A percentile compares a stretch with the other conserved stretches of the same genome.
These are phyloP conservation scores for Haplosporangium sp. DNA, from an alignment of 371 early-diverging fungal species.

Conservation along the genomic window DNA sequence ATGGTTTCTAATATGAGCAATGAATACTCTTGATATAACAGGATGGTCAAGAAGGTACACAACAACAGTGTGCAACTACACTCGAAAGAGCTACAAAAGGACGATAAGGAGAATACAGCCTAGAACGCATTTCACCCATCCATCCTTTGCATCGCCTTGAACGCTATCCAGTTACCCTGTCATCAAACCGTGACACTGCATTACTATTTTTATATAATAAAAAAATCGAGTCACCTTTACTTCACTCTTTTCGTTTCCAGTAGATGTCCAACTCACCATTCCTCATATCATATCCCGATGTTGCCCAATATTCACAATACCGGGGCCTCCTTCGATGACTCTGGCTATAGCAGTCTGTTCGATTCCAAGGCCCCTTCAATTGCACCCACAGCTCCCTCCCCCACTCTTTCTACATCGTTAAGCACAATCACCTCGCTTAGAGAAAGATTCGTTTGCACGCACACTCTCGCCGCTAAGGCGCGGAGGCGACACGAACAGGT, in stretches of 20 bases:
- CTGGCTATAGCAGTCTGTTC: slow-evolving; percentile 14
- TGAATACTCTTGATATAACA: background rate
- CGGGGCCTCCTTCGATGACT: slow-evolving; percentile 6
- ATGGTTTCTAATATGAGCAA: background rate
- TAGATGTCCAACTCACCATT: background rate
- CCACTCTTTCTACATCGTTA: background rate
- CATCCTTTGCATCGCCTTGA: background rate
- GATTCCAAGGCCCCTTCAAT: slow-evolving; percentile 21
- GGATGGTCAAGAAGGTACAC: slow-evolving; percentile 50
- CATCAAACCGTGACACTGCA: background rate
- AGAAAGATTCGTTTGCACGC: slow-evolving; percentile 28
- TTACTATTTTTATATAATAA: too few relatives aligned
- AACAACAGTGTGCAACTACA: slow-evolving; percentile 39
- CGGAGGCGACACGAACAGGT: slow-evolving; percentile 29
- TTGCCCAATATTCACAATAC: background rate
- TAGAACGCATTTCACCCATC: background rate
- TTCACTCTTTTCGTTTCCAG: background rate
- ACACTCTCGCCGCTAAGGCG: slow-evolving; percentile 8
- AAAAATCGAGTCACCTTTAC: too few relatives aligned
- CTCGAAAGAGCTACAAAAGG: slow-evolving; percentile 30
- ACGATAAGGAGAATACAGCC: slow-evolving; percentile 21
- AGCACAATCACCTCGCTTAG: slow-evolving; percentile 16
- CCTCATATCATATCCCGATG: background rate
- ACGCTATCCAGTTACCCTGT: background rate
- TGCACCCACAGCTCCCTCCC: background rate